Conservation (phyloP, 768 basidiomycete genomes). For the Chalciporus chontae region DNA sequence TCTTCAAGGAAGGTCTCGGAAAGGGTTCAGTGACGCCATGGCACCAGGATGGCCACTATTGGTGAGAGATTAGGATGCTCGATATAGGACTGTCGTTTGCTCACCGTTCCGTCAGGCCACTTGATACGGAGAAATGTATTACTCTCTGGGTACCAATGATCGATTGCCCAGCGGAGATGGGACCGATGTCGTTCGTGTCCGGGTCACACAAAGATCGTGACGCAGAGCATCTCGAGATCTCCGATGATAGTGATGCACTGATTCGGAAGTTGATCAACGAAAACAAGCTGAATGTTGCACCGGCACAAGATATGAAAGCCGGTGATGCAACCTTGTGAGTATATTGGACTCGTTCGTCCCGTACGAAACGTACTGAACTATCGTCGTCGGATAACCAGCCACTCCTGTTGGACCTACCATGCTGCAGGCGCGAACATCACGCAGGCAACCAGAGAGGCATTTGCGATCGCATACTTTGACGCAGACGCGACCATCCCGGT, state of each 20-base stretch:
- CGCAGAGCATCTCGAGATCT: slow-evolving; percentile 4
- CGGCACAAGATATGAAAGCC: slow-evolving; percentile 5
- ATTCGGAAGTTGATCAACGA: slow-evolving; percentile 2
- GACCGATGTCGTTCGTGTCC: slow-evolving; percentile 7
- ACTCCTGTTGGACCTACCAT: slow-evolving; percentile 9
- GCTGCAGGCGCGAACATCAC: slow-evolving; percentile 4
- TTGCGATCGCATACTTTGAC: no score
- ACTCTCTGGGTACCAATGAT: slow-evolving; percentile 7
- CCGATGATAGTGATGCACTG: neutral
- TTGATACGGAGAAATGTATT: slow-evolving; percentile 7
- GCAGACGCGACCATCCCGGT: neutral
- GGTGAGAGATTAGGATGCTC: no score
- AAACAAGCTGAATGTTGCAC: neutral
- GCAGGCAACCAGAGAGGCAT: neutral
- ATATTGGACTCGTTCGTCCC: no score
- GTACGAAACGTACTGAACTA: no score
- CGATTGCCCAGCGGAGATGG: slow-evolving; percentile 6
- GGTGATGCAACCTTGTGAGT: slow-evolving; percentile 7
- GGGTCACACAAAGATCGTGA: slow-evolving; percentile 1
- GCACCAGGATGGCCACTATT: no score
- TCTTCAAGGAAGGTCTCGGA: slow-evolving; percentile 6
- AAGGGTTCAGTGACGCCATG: slow-evolving; percentile 1
- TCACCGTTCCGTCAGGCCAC: neutral
- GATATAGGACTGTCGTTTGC: no score
- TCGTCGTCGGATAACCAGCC: neutral